Base-by-base conservation (phyloP, 257 asterid genomes). In the Plantago ovata region DNA sequence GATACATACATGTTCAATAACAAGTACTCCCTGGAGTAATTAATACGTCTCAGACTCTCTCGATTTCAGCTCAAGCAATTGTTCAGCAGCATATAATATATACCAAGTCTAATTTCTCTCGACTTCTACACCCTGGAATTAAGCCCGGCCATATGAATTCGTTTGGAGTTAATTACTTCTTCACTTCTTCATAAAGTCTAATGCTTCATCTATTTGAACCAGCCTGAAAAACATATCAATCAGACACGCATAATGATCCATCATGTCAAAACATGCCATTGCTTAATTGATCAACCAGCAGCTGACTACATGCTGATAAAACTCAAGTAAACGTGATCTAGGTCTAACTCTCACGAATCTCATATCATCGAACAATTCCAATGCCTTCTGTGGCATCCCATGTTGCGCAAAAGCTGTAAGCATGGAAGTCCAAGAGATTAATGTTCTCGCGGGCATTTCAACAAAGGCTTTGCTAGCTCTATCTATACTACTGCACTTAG, bases 341-440 rank as follows among this genome's bases (percentile, higher is more conserved):
- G 98, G 96, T 69, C 77, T 75, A 46, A 82, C 82, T 44, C 96
- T 95, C 6, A 77, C 80, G 24, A 76, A 76, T 70, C 79, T 85
- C 98, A 92, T 92, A 60, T 92, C 96, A 53, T 85, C 88, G 22
- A 92, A 82, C 57, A 92, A 85, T 61, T 85, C 76, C 28, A 92
- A 69, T 0, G 96, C 95, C 60, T 80, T 89, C 44, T 61, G 69
- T 6, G 95, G 58, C 33, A 40, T 72, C 24, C 96, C 95, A 21
- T 92, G 89, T 53, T 86, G 94, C 16, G 94, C 83, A 50, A 80
- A 80, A 5, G 94, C 84, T 0, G 81, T 71, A 45, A 92, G 85
- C 93, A 87, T 83, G 42, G 96, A 82, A 32, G 96, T 92, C 96
- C 98, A 92, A 3, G 95, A 85, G 50, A 92, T 85, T 63, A 92